Evolutionary conservation across 495 filamentous ascomycete species (phyloP).

Genomic region (Collariella sp.): DNA sequence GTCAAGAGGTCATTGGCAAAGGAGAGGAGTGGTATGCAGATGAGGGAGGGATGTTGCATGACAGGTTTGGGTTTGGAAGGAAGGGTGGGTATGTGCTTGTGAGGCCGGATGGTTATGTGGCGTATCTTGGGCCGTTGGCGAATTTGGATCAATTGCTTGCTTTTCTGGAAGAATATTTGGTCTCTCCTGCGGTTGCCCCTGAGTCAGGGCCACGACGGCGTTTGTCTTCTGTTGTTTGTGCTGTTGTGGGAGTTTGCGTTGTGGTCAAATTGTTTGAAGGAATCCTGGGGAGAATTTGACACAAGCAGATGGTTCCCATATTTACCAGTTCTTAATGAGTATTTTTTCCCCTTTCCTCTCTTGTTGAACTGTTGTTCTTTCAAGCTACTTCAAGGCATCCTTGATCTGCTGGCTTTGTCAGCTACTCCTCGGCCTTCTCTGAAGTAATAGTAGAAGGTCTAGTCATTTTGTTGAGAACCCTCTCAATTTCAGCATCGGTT

Average conservation of each 20-base stretch:
- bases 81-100: constrained; percentile 30
- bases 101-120: constrained; percentile 35
- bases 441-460: no score
- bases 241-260: neutral
- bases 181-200: neutral
- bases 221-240: neutral
- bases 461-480: no score
- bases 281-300: no score
- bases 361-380: no score
- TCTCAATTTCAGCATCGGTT: no score
- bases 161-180: constrained; percentile 15
- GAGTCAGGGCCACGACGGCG: neutral
- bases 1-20: neutral
- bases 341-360: no score
- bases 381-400: no score
- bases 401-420: no score
- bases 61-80: constrained; percentile 27
- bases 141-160: constrained; percentile 22
- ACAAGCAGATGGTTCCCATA: no score
- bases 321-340: no score
- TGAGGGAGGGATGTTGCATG: constrained; percentile 23
- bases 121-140: constrained; percentile 29
- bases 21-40: constrained; percentile 19
- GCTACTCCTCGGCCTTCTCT: no score
- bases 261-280: neutral